Evolutionary conservation across 1,139 yeast species (phyloP), one percentile per base, ranked within the genome.

Genomic region (Fermentozyma sake): DNA sequence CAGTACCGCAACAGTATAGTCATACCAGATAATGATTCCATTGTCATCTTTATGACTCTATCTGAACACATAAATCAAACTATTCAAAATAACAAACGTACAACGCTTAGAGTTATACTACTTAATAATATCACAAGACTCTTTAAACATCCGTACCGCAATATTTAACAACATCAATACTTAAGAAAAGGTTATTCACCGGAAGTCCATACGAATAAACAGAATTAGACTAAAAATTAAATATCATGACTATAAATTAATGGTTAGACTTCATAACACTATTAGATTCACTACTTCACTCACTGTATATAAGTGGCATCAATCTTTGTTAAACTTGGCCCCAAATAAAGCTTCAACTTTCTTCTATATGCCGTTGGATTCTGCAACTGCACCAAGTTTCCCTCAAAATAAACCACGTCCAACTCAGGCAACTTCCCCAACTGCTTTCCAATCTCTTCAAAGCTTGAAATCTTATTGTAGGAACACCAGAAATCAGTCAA

Each of bases 401-500:
- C 91, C 58, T 93, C 98, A 41, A 93, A 76, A 50, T 93, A 93
- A 5, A 93, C 95, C 0, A 96, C 86, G 33, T 87, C 95, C 31
- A 93, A 63, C 5, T 71, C 67, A 2, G 76, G 72, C 31, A 86
- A 61, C 22, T 61, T 62, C 10, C 79, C 76, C 33, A 91, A 66
- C 49, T 85, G 79, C 21, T 68, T 55, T 24, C 76, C 78, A 24
- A 93, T 60, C 32, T 86, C 81, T 24, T 76, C 76, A 52, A 85
- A 89, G 23, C 73, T 64, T 17, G 74, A 70, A 16, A 93, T 55
- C 44, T 70, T 55, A 54, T 91, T 93, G 42, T 76, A 75, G 0
- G 96, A 84, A 17, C 94, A 87, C 98, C 98, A 93, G 30, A 93
- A 65, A 54, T 93, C 99, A 7, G 95, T 87, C 38, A 93, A 65